Percentiles rank a stretch among this genome's conserved stretches.
Evolutionary conservation across 306 rosid species (phyloP).

Genomic region (Cajanus cajan): DNA sequence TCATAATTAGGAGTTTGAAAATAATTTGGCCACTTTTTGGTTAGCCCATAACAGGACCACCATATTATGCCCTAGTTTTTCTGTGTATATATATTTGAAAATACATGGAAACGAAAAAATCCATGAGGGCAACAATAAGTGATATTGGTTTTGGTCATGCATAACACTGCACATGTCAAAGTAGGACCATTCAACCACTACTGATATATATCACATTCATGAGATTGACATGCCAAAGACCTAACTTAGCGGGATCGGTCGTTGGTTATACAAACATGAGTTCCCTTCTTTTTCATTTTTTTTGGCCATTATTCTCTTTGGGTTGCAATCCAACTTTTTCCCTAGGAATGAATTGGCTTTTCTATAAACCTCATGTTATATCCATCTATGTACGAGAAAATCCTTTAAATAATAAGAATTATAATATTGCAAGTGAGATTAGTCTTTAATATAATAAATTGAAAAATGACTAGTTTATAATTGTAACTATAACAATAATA

Average conservation of each 20-base stretch:
- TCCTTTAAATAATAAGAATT: too few species aligned
- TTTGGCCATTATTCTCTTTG: background rate
- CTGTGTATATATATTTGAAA: background rate
- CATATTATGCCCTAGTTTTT: background rate
- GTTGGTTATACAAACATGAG: slow-evolving; percentile 27
- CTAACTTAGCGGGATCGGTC: background rate
- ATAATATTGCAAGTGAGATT: too few species aligned
- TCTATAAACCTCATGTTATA: background rate
- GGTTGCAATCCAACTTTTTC: background rate
- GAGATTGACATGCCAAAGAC: slow-evolving; percentile 15
- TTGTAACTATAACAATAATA: too few species aligned
- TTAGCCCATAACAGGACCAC: slow-evolving; percentile 27
- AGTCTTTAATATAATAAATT: too few species aligned
- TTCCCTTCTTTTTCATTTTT: slow-evolving; percentile 13
- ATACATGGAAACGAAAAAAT: background rate
- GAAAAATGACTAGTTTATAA: too few species aligned
- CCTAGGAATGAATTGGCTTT: background rate
- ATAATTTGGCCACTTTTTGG: background rate
- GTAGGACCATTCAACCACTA: slow-evolving; percentile 30
- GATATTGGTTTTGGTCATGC: slow-evolving; percentile 23
- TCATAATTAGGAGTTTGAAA: slow-evolving; percentile 8
- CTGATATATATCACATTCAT: background rate
- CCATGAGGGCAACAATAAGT: background rate
- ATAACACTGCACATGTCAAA: slow-evolving; percentile 14
- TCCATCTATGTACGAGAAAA: too few species aligned